These are phyloP conservation scores for Neonectria sp. DNA, from an alignment of 2,329 filamentous ascomycete species.

Conservation along the genomic window DNA sequence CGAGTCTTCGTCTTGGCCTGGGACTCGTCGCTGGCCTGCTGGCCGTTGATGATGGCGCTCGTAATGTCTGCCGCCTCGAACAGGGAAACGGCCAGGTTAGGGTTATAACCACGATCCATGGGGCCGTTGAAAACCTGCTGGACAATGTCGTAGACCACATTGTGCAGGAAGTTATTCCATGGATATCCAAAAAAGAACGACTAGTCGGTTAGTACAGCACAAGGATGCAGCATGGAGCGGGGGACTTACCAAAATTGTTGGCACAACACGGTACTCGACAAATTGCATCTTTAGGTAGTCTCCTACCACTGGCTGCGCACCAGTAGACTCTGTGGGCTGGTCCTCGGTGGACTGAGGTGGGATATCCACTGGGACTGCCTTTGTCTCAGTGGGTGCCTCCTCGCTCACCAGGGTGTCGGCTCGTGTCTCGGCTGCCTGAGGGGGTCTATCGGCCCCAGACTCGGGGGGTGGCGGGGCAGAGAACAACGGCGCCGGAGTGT, in stretches of 20 bases:
- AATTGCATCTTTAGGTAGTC: slow-evolving; percentile 97
- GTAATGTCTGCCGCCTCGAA: slow-evolving; percentile 94
- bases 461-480: slow-evolving; percentile 51
- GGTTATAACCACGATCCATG: slow-evolving; percentile 96
- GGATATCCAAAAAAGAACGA: slow-evolving; percentile 99
- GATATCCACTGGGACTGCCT: slow-evolving; percentile 20
- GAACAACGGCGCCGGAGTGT: slow-evolving; percentile 76
- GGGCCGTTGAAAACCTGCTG: slow-evolving; percentile 99
- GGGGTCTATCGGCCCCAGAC: slow-evolving; percentile 45
- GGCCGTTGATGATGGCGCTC: slow-evolving; percentile 91
- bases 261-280: slow-evolving; percentile 93
- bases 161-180: slow-evolving; percentile 99
- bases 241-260: slow-evolving; percentile 87
- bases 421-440: slow-evolving; percentile 34
- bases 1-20: slow-evolving; percentile 89
- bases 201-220: slow-evolving; percentile 60
- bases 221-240: neutral
- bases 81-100: slow-evolving; percentile 88
- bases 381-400: slow-evolving; percentile 22
- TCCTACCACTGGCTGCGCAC: slow-evolving; percentile 82
- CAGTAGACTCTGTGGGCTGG: slow-evolving; percentile 27
- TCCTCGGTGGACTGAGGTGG: slow-evolving; percentile 29
- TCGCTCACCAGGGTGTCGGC: slow-evolving; percentile 10
- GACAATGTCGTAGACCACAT: slow-evolving; percentile 98
- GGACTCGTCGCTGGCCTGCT: slow-evolving; percentile 87